Conservation (phyloP, 192 early-diverging fungal species). For the Jimgerdemannia lactiflua region DNA sequence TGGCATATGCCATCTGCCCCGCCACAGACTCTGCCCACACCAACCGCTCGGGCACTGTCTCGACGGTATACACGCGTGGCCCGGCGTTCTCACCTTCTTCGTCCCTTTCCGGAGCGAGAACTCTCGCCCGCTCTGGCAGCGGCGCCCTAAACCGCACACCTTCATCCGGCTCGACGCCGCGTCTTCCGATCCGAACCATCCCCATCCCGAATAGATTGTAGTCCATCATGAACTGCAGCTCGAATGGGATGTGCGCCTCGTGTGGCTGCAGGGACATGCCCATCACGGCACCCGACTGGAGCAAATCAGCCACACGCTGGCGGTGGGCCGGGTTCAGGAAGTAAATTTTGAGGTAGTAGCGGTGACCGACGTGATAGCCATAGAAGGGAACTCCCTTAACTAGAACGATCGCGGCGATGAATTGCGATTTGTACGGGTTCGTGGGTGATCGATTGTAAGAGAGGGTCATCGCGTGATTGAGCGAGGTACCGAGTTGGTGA, state of each 20-base stretch:
- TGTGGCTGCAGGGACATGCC: constrained; percentile 63
- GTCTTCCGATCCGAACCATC: constrained; percentile 59
- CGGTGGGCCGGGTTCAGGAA: constrained; percentile 59
- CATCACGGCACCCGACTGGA: constrained; percentile 75
- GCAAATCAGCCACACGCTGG: constrained; percentile 56
- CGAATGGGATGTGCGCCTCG: constrained; percentile 81
- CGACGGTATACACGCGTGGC: no score
- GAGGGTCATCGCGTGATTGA: constrained; percentile 69
- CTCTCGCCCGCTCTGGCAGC: not conserved
- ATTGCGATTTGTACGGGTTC: constrained; percentile 21
- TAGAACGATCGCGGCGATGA: constrained; percentile 65
- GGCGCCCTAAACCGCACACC: constrained; percentile 18
- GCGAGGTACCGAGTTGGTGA: constrained; percentile 50
- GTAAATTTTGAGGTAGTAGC: constrained; percentile 75
- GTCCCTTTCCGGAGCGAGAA: not conserved
- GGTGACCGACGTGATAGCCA: constrained; percentile 72
- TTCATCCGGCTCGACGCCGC: constrained; percentile 29
- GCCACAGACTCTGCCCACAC: no score
- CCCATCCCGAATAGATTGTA: constrained; percentile 88
- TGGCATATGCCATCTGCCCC: no score
- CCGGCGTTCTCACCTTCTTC: no score
- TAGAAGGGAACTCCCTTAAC: constrained; percentile 87
- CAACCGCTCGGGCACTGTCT: no score
- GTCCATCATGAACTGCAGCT: constrained; percentile 85
- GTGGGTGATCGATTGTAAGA: constrained; percentile 31